Conservation (phyloP, 2,329 filamentous ascomycete species). For the Sporothrix humicola region DNA sequence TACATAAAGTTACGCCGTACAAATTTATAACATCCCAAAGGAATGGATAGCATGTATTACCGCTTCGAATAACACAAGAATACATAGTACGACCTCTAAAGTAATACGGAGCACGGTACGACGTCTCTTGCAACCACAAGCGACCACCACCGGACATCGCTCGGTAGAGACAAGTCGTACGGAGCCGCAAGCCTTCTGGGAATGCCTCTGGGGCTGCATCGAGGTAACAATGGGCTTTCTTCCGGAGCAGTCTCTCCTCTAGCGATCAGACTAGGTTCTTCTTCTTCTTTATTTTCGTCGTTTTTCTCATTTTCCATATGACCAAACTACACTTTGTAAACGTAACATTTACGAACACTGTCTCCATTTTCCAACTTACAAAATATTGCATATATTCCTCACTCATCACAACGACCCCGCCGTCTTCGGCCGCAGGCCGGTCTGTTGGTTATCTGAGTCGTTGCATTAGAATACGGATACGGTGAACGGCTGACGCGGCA, state of each 20-base stretch:
- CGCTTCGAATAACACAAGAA: background rate
- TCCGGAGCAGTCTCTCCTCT: background rate
- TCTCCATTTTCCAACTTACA: too few species aligned
- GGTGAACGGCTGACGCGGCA: background rate
- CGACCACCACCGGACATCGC: background rate
- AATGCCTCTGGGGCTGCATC: background rate
- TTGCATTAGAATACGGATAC: background rate
- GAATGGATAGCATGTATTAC: background rate
- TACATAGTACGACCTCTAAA: background rate
- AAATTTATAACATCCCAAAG: background rate
- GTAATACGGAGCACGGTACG: background rate
- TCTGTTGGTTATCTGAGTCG: background rate
- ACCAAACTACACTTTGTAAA: too few species aligned
- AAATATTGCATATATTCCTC: too few species aligned
- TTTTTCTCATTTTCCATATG: background rate
- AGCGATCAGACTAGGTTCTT: background rate
- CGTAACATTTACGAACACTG: too few species aligned
- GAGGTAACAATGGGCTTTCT: background rate
- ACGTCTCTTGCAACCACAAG: background rate
- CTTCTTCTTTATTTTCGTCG: background rate
- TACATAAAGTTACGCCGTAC: background rate
- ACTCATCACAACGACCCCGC: background rate
- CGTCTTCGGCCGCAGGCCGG: constrained; percentile 14
- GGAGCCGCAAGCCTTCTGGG: constrained; percentile 2
- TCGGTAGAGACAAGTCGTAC: constrained; percentile 7